Base-by-base conservation (phyloP, 176 grass and related monocot genomes). In the Urochloa ruziziensis region DNA sequence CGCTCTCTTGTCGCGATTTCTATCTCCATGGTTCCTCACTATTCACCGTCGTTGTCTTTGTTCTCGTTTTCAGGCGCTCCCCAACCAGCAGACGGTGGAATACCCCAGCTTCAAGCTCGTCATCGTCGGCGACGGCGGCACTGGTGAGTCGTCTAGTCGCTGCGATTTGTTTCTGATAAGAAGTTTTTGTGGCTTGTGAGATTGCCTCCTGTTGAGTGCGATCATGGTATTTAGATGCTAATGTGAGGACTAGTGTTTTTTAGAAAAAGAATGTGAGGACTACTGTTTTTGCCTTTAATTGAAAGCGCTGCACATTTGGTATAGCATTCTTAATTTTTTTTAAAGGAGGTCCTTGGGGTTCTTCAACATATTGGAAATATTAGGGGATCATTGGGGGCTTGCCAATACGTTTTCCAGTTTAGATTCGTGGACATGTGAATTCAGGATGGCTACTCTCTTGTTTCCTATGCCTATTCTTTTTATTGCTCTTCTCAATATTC, bases 61-160 rank as follows among this genome's bases (percentile, higher is more conserved):
- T 64, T 29, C 32, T 79, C 54, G 33, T 33, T 36, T 52, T 36
- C 60, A 92, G 90, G 90, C 86, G 18, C 85, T 92, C 70, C 90
- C 90, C 23, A 89, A 83, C 54, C 90, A 92, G 83, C 86, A 89
- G 59, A 86, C 72, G 36, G 86, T 92, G 67, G 86, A 89, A 6
- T 59, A 59, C 56, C 56, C 56, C 56, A 58, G 56, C 56, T 59
- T 59, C 56, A 59, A 59, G 56, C 68, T 92, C 62, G 86, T 92
- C 68, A 60, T 92, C 53, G 86, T 92, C 64, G 90, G 90, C 18
- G 90, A 92, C 67, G 83, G 90, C 57, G 86, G 86, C 51, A 92
- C 90, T 14, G 86, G 90, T 92, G 35, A 74, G 59, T 54, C 75
- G 60, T 13, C 5, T 13, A 16, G 59, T 16, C 5, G 30, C 61